Evolutionary conservation across 2,329 filamentous ascomycete species (phyloP).

Genomic region (Neoscytalidium dimidiatum): DNA sequence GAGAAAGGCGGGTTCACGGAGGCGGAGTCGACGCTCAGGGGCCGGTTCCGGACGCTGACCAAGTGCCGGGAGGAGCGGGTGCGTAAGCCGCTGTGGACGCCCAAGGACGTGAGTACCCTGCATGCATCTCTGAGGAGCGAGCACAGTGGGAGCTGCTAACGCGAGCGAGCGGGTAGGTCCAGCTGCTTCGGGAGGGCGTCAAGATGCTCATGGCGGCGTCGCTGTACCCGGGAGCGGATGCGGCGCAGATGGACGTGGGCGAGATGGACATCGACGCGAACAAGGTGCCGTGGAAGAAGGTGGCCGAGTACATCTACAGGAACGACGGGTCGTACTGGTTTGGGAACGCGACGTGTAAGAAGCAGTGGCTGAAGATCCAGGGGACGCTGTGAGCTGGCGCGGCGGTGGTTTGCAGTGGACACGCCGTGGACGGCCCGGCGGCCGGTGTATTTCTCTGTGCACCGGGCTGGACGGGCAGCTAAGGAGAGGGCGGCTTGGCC

Average conservation of each 20-base stretch:
- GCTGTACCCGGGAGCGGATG: conserved; percentile 2
- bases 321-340: conserved; percentile 61
- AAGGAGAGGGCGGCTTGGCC: not conserved
- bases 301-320: conserved; percentile 55
- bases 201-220: not conserved
- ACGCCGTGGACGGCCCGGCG: not conserved
- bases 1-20: conserved; percentile 57
- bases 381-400: not conserved
- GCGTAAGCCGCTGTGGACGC: conserved; percentile 65
- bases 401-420: too few species aligned
- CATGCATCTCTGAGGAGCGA: not conserved
- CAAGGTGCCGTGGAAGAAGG: conserved; percentile 61
- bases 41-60: conserved; percentile 65
- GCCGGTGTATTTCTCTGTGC: not conserved
- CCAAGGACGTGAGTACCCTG: conserved; percentile 60
- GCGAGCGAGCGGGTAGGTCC: not conserved
- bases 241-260: not conserved
- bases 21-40: conserved; percentile 72
- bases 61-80: conserved; percentile 64
- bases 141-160: not conserved
- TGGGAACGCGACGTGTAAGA: conserved; percentile 63
- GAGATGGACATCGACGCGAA: conserved; percentile 16
- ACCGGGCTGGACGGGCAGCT: not conserved
- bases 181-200: conserved; percentile 14
- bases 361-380: conserved; percentile 56